phyloP scores from a whole-genome alignment of 768 basidiomycete genomes.

The Russula abietina region DNA sequence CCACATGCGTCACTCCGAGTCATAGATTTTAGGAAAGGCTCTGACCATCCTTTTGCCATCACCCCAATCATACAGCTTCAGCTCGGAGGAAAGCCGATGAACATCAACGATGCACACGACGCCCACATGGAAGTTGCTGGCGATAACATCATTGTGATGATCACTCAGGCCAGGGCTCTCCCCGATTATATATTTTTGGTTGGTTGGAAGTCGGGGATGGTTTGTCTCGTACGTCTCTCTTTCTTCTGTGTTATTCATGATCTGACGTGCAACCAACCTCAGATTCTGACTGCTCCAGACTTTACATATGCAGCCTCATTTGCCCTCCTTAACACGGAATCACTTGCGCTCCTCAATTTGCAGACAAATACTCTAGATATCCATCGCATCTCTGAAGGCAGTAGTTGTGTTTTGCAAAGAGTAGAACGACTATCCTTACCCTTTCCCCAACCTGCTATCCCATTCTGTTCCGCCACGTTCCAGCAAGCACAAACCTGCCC shows the following conservation, averaged over 20 bases:
- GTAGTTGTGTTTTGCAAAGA: background rate
- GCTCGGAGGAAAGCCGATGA: background rate
- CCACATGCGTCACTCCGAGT: conserved; percentile 7
- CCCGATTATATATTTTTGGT: conserved; percentile 12
- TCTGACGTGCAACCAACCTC: background rate
- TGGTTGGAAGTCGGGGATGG: conserved; percentile 14
- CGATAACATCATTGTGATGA: conserved; percentile 15
- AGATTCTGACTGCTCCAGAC: conserved; percentile 18
- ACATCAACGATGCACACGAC: conserved; percentile 9
- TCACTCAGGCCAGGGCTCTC: conserved; percentile 12
- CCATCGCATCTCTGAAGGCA: conserved; percentile 4
- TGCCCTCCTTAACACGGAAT: conserved; percentile 11
- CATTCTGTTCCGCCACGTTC: background rate
- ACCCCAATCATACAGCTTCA: conserved; percentile 8
- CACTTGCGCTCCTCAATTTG: conserved; percentile 14
- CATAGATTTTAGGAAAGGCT: conserved; percentile 12
- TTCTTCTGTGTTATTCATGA: background rate
- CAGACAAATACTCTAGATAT: conserved; percentile 9
- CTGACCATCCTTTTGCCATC: conserved; percentile 14
- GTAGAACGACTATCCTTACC: conserved; percentile 10
- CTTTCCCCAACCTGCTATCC: background rate
- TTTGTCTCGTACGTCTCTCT: conserved; percentile 1
- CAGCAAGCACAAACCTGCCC: conserved; percentile 1
- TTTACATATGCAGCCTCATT: conserved; percentile 20
- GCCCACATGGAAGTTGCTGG: conserved; percentile 15